phyloP scores from a whole-genome alignment of 768 basidiomycete species.

The Tulasnella sp. region DNA sequence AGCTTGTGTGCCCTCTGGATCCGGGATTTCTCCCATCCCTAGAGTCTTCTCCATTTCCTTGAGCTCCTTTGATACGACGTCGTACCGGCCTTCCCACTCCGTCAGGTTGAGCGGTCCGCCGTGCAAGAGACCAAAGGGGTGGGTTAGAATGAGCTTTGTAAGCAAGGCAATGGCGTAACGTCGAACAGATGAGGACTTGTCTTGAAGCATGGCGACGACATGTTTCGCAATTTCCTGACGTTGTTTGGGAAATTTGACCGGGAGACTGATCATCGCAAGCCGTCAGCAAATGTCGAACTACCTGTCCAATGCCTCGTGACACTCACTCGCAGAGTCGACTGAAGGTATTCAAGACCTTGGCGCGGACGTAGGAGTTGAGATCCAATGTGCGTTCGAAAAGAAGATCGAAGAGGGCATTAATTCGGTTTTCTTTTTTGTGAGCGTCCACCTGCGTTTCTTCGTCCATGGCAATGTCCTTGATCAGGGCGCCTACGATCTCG shows the following conservation, averaged over 20 bases:
- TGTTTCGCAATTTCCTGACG: conserved; percentile 68
- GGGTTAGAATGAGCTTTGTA: conserved; percentile 70
- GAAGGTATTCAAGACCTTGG: conserved; percentile 77
- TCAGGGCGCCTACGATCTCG: conserved; percentile 82
- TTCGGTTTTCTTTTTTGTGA: conserved; percentile 40
- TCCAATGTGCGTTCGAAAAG: conserved; percentile 87
- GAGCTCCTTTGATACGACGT: conserved; percentile 58
- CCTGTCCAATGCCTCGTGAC: background rate
- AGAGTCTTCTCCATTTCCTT: conserved; percentile 58
- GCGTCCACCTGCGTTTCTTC: conserved; percentile 39
- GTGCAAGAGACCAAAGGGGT: conserved; percentile 81
- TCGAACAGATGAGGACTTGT: conserved; percentile 86
- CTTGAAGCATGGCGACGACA: conserved; percentile 78
- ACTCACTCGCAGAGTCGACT: conserved; percentile 68
- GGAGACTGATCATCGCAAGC: conserved; percentile 43
- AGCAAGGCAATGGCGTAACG: conserved; percentile 76
- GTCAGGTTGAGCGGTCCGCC: conserved; percentile 72
- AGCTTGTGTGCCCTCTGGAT: conserved; percentile 39
- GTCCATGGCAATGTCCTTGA: conserved; percentile 67
- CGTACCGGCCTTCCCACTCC: conserved; percentile 72
- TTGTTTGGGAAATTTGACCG: conserved; percentile 80
- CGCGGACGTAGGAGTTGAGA: conserved; percentile 83
- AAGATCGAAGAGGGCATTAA: conserved; percentile 74
- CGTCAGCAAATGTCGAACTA: background rate
- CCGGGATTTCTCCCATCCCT: conserved; percentile 44